phyloP scores from a whole-genome alignment of 176 grass and related monocot genomes.

The Oryza meridionalis region DNA sequence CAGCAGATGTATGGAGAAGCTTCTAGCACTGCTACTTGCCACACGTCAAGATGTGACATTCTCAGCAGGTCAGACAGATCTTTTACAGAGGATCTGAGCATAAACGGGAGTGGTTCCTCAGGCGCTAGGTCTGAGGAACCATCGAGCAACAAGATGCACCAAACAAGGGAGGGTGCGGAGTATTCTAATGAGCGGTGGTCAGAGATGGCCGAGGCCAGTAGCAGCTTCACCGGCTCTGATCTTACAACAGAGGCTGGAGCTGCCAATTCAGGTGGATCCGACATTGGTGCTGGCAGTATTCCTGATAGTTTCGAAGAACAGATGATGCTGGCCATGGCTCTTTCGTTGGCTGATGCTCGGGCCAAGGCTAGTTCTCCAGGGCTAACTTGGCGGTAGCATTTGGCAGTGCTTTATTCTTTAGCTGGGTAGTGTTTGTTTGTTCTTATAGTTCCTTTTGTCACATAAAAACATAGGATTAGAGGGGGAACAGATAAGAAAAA shows the following conservation, averaged over 20 bases:
- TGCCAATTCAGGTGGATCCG: conserved; percentile 35
- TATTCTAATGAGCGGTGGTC: conserved; percentile 63
- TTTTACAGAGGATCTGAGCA: conserved; percentile 26
- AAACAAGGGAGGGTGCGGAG: conserved; percentile 45
- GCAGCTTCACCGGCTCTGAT: conserved; percentile 55
- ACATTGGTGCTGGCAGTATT: conserved; percentile 40
- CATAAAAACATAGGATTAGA: conserved; percentile 39
- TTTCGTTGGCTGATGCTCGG: conserved; percentile 77
- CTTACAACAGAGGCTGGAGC: conserved; percentile 42
- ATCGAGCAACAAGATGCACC: conserved; percentile 25
- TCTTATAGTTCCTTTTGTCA: conserved; percentile 31
- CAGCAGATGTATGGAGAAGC: conserved; percentile 59
- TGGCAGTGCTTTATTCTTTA: conserved; percentile 24
- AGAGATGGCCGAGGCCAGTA: conserved; percentile 49
- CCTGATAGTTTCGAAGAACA: conserved; percentile 94
- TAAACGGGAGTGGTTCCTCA: conserved; percentile 42
- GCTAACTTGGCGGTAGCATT: conserved; percentile 47
- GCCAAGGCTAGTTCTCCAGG: conserved; percentile 45
- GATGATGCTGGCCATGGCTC: conserved; percentile 86
- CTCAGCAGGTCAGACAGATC: conserved; percentile 44
- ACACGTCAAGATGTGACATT: conserved; percentile 24
- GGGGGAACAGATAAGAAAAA: neutral
- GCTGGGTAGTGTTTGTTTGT: conserved; percentile 31
- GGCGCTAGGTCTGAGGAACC: conserved; percentile 38
- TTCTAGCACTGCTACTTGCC: conserved; percentile 28